Percentiles rank a stretch among this genome's conserved stretches.
Conservation (phyloP, 352 stramenopile genomes). For the Pythium dissotocum region DNA sequence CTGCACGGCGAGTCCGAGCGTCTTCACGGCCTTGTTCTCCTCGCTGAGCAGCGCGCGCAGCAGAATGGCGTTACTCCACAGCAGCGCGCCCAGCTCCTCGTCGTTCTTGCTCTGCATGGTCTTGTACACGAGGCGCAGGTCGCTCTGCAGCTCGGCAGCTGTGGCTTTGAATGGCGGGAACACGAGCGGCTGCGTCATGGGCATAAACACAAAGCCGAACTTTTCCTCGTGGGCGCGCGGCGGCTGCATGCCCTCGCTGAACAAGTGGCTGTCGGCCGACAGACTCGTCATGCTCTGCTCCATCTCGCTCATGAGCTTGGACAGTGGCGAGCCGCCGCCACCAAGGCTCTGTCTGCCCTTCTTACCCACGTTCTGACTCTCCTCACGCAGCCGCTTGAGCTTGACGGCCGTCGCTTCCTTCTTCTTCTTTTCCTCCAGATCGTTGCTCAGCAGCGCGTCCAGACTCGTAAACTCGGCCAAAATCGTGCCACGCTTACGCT, state of each 20-base stretch:
- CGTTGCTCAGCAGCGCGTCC: constrained; percentile 70
- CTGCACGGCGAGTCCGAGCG: not conserved
- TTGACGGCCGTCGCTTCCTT: constrained; percentile 55
- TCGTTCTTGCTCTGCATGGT: constrained; percentile 57
- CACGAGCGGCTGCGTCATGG: constrained; percentile 64
- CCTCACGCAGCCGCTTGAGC: constrained; percentile 57
- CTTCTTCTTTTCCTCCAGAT: constrained; percentile 58
- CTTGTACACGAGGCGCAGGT: constrained; percentile 61
- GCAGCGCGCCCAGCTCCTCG: constrained; percentile 50
- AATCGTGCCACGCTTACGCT: constrained; percentile 37
- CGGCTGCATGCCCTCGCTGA: constrained; percentile 43
- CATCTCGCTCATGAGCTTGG: constrained; percentile 71
- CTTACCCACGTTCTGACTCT: constrained; percentile 35
- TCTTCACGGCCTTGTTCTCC: constrained; percentile 23
- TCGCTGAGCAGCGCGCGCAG: constrained; percentile 43
- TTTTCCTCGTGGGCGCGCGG: constrained; percentile 52
- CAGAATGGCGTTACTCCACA: constrained; percentile 79
- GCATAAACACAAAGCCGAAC: constrained; percentile 83
- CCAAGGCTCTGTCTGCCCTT: not conserved
- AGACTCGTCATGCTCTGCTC: constrained; percentile 72
- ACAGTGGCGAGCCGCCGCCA: constrained; percentile 37
- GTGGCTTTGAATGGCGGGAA: constrained; percentile 64
- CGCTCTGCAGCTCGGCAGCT: constrained; percentile 46
- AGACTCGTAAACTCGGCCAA: constrained; percentile 71
- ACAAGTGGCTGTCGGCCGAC: constrained; percentile 60